Conservation (phyloP, 345 rosid species). For the Durio zibethinus region DNA sequence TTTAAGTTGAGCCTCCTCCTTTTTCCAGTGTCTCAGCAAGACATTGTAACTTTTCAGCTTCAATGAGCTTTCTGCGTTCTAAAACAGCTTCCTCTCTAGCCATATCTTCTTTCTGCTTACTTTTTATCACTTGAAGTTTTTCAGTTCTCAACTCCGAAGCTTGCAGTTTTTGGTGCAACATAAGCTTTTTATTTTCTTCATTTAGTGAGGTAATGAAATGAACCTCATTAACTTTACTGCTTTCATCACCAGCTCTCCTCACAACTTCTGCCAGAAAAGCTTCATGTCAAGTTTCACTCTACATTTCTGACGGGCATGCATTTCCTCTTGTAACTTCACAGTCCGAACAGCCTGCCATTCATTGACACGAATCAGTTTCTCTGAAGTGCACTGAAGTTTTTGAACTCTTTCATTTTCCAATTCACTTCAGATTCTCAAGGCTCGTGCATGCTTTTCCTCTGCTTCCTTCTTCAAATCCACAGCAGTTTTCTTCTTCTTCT, state of each 20-base stretch:
- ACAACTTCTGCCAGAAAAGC: conserved; percentile 75
- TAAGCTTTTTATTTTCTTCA: conserved; percentile 75
- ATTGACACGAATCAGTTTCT: conserved; percentile 65
- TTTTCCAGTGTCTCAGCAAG: conserved; percentile 75
- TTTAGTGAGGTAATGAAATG: conserved; percentile 78
- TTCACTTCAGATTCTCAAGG: conserved; percentile 67
- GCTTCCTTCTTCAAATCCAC: conserved; percentile 71
- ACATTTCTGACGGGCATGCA: conserved; percentile 75
- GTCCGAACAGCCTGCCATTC: conserved; percentile 79
- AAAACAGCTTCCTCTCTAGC: conserved; percentile 80
- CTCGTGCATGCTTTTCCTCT: conserved; percentile 73
- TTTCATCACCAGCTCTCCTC: conserved; percentile 85
- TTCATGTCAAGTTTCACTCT: conserved; percentile 76
- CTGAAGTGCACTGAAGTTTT: conserved; percentile 72
- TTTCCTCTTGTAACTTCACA: conserved; percentile 67
- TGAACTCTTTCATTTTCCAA: conserved; percentile 74
- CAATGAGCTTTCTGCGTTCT: conserved; percentile 70
- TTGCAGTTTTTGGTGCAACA: conserved; percentile 69
- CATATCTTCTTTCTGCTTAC: conserved; percentile 69
- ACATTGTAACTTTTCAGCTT: conserved; percentile 79
- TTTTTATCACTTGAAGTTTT: conserved; percentile 62
- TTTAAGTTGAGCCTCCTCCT: conserved; percentile 80
- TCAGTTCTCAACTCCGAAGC: conserved; percentile 79
- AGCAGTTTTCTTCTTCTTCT: conserved; percentile 72
- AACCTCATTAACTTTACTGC: conserved; percentile 80